These are phyloP conservation scores for Marvania coccoides DNA, from an alignment of 139 green algal genomes.

Conservation along the genomic window DNA sequence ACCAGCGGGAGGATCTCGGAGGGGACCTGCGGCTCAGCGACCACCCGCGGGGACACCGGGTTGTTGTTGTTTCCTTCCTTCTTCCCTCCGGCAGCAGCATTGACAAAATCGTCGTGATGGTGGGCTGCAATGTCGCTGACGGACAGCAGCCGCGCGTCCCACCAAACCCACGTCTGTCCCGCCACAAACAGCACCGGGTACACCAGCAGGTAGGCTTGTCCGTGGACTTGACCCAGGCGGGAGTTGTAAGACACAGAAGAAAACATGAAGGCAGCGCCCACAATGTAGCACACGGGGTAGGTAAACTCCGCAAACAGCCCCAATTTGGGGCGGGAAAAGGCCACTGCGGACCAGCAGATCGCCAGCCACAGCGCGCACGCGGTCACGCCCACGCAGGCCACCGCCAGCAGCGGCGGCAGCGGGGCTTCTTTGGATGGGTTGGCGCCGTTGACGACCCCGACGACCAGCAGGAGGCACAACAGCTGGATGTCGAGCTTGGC, in stretches of 20 bases:
- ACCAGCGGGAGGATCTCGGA: slow-evolving; percentile 30
- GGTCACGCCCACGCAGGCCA: neutral
- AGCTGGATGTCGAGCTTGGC: slow-evolving; percentile 26
- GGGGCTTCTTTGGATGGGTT: neutral
- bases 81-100: neutral
- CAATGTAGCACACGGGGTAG: slow-evolving; percentile 9
- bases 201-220: slow-evolving; percentile 12
- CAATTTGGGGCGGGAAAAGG: neutral
- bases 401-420: neutral
- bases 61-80: too few species aligned
- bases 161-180: slow-evolving; percentile 7
- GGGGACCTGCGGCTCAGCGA: neutral
- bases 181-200: slow-evolving; percentile 19
- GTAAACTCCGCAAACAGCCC: slow-evolving; percentile 6
- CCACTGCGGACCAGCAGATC: slow-evolving; percentile 1
- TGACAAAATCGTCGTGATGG: neutral
- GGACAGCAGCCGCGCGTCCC: slow-evolving; percentile 10
- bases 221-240: slow-evolving; percentile 10
- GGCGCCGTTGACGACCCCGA: slow-evolving; percentile 5
- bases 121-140: neutral
- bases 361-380: neutral
- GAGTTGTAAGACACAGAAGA: neutral
- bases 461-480: slow-evolving; percentile 4
- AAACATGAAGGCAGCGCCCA: slow-evolving; percentile 10
- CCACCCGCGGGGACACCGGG: too few species aligned